Evolutionary conservation across 257 asterid genomes (phyloP), one percentile per base, ranked within the genome.

Genomic region (Asclepias syriaca): DNA sequence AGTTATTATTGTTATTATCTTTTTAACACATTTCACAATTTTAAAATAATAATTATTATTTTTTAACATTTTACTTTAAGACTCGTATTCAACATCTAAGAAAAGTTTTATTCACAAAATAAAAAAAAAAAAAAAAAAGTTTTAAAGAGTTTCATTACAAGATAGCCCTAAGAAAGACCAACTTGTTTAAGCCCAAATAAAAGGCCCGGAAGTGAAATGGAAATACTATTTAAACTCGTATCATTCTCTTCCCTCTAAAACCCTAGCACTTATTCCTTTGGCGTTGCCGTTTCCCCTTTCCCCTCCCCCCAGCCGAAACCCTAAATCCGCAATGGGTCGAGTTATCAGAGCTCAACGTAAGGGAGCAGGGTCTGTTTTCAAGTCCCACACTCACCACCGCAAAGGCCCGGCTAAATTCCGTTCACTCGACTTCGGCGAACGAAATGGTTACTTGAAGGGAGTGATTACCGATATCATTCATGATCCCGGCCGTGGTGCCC

Each of bases 401-500:
- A 89, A 89, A 77, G 94, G 96, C 1, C 88, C 94, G 0, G 94
- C 95, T 49, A 83, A 87, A 0, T 87, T 90, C 86, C 86, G 96
- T 21, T 58, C 92, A 9, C 94, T 90, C 39, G 92, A 87, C 77
- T 90, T 86, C 86, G 95, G 92, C 59, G 96, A 90, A 80, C 88
- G 94, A 22, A 89, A 89, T 27, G 94, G 96, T n/a, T 89, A 89
- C 87, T 79, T 87, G 3, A 89, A 89, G 72, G 96, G 96, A 0
- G 95, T 90, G 18, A 64, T 90, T 50, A 84, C 89, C 5, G 92
- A 90, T 1, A 77, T 90, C 69, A 85, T 90, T 74, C 96, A 90
- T 76, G 95, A 90, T 74, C 96, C 95, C 5, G 96, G 92, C 5
- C 91, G 95, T 5, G 96, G 94, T 34, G 96, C 95, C 3, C 96